Evolutionary conservation across 371 early-diverging fungal species (phyloP).

Genomic region (Sporodiniella umbellata): DNA sequence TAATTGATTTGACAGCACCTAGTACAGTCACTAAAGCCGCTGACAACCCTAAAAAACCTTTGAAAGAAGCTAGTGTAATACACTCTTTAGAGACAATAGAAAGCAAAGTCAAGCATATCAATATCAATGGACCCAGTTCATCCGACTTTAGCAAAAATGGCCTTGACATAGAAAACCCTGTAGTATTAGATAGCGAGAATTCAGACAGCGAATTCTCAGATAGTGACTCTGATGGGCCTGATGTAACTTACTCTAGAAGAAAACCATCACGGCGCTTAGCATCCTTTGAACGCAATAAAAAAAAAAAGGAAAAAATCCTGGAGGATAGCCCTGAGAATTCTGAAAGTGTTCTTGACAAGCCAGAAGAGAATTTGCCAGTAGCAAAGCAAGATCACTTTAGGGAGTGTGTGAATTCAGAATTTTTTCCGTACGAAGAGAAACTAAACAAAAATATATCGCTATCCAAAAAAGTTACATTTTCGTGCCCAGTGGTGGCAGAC

Average conservation of each 20-base stretch:
- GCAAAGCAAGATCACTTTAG: background rate
- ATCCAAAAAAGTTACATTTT: background rate
- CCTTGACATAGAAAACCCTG: background rate
- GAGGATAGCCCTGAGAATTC: background rate
- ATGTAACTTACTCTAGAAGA: background rate
- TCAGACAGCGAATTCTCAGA: background rate
- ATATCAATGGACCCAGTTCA: background rate
- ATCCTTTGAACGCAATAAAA: background rate
- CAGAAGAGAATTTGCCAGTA: background rate
- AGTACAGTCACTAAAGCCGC: too few relatives aligned
- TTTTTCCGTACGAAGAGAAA: background rate
- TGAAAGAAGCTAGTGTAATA: too few relatives aligned
- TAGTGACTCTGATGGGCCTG: background rate
- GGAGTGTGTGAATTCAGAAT: background rate
- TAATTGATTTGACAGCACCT: too few relatives aligned
- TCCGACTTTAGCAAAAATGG: background rate
- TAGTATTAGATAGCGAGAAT: background rate
- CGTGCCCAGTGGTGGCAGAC: background rate
- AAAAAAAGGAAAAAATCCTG: background rate
- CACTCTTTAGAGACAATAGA: too few relatives aligned
- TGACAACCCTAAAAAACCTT: too few relatives aligned
- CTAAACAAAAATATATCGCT: background rate
- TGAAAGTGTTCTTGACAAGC: background rate
- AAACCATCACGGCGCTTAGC: background rate
- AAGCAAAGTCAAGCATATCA: background rate